Evolutionary conservation across 1,139 yeast species (phyloP), one percentile per base, ranked within the genome.

Genomic region (Candida tetrigidarum): DNA sequence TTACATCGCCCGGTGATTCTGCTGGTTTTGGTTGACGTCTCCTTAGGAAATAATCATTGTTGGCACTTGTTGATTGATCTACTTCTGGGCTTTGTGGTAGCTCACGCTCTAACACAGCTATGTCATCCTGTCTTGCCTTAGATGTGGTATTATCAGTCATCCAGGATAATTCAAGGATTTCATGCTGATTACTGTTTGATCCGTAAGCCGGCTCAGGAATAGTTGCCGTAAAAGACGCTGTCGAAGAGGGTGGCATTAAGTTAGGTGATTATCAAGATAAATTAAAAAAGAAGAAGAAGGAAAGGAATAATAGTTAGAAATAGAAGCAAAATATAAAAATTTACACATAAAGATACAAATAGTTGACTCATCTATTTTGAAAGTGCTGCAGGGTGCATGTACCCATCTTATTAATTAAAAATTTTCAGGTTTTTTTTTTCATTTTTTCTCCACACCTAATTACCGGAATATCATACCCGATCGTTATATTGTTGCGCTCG

Each of bases 1-100:
- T 11, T 2, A 10, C 16, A 18, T 26, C 32, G 2, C 33, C 33
- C 8, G 39, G 39, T 26, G 39, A 36, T 14, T 36, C n/a, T 7
- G 37, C n/a, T 22, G 19, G 28, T 19, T 6, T 32, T n/a, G 36
- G 10, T 16, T 22, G 29, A 23, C 41, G 41, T 23, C 41, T 19
- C n/a, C 41, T 38, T n/a, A 38, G 8, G 35, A 38, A 28, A 23
- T 38, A 38, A 11, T 38, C 41, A n/a, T 19, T 11, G 4, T 12
- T 19, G 25, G 36, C 15, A n/a, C 26, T 20, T 10, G 23, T 6
- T 25, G 15, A 8, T 10, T 36, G 20, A 11, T 25, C 32, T 18
- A 14, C n/a, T 14, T 25, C 30, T 37, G 37, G 37, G 4, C 12
- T 14, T 11, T 37, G 32, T 14, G 27, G 32, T 11, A 37, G 19